Conservation (phyloP, 768 basidiomycete species). For the Lentinus tigrinus region DNA sequence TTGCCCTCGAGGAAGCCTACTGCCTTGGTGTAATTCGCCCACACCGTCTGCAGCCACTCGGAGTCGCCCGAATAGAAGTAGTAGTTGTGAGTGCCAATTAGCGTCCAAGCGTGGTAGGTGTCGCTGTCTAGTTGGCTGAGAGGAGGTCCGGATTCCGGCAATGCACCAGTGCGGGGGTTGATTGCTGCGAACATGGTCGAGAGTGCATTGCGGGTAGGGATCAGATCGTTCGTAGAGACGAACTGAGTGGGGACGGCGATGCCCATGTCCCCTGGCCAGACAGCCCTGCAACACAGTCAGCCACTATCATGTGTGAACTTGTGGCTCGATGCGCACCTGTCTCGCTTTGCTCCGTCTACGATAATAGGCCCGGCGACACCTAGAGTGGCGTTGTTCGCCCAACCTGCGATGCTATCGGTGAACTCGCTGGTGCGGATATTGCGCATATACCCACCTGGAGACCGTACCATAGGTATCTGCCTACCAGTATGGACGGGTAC, state of each 20-base stretch:
- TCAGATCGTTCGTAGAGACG: slow-evolving; percentile 58
- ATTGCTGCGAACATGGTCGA: slow-evolving; percentile 57
- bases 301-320: neutral
- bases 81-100: slow-evolving; percentile 61
- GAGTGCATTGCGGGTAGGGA: slow-evolving; percentile 55
- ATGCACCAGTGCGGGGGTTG: slow-evolving; percentile 50
- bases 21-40: slow-evolving; percentile 58
- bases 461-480: slow-evolving; percentile 41
- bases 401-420: slow-evolving; percentile 31
- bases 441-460: slow-evolving; percentile 32
- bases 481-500: slow-evolving; percentile 51
- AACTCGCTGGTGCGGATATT: neutral
- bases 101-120: slow-evolving; percentile 61
- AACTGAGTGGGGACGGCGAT: slow-evolving; percentile 61
- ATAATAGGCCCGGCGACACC: slow-evolving; percentile 61
- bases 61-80: slow-evolving; percentile 53
- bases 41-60: slow-evolving; percentile 48
- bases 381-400: slow-evolving; percentile 54
- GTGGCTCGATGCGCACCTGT: slow-evolving; percentile 35
- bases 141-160: slow-evolving; percentile 52
- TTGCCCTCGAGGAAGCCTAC: slow-evolving; percentile 53
- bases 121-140: slow-evolving; percentile 44
- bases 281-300: slow-evolving; percentile 36
- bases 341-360: slow-evolving; percentile 61
- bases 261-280: slow-evolving; percentile 65